Base-by-base conservation (phyloP, 2,329 filamentous ascomycete species). In the Lojkania enalia region DNA sequence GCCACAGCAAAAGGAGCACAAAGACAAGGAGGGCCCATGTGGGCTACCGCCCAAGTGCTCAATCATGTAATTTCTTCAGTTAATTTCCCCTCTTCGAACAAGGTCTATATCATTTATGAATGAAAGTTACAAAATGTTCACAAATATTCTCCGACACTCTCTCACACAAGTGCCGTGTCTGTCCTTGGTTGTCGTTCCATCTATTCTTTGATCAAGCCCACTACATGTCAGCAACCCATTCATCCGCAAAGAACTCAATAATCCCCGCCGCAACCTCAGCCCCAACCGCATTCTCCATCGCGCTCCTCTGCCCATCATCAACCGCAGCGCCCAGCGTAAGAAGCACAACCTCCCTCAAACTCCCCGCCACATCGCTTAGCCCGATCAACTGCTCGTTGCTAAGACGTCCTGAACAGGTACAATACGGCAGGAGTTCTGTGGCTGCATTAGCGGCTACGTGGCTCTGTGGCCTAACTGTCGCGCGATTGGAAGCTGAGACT, bases 11-110 rank as follows among this genome's bases (percentile, higher is more conserved):
- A 60, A 60, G 40, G 60, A 71, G 42, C 60, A 63, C 42, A 68
- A 70, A 39, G 68, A 79, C 51, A 78, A 79, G 44, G 81, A 85
- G 62, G 86, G 88, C 0, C 87, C 86, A 35, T 95, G 89, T 66
- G 88, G 89, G 16, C 73, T 94, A 58, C 88, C 89, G 21, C 73
- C 76, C 39, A 91, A 91, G 64, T 94, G 88, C 70, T 72, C 74
- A 35, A 81, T 94, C 57, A 73, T 84, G 63, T 89, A 19, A 36
- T 36, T 25, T n/a, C n/a, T n/a, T n/a, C n/a, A n/a, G n/a, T n/a
- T n/a, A n/a, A n/a, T n/a, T n/a, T n/a, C n/a, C n/a, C n/a, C n/a
- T n/a, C n/a, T n/a, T n/a, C n/a, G n/a, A n/a, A n/a, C n/a, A n/a
- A n/a, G n/a, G n/a, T n/a, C n/a, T n/a, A n/a, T n/a, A n/a, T n/a